phyloP scores from a whole-genome alignment of 2,329 filamentous ascomycete genomes.

The Purpureocillium lavendulum region DNA sequence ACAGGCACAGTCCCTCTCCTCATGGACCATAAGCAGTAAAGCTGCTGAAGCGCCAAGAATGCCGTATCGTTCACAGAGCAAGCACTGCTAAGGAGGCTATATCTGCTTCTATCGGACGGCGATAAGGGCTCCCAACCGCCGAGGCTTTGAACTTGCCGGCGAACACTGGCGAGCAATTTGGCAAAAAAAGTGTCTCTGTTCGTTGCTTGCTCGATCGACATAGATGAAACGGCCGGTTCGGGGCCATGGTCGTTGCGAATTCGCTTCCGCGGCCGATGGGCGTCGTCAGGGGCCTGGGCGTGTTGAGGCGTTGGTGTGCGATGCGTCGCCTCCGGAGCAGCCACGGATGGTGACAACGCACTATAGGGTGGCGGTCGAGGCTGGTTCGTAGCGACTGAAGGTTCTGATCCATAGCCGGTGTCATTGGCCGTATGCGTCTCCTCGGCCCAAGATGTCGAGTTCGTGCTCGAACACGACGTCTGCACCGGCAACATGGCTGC shows the following conservation, averaged over 20 bases:
- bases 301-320: too few species aligned
- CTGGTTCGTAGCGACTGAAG: too few species aligned
- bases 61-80: slow-evolving; percentile 48
- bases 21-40: slow-evolving; percentile 50
- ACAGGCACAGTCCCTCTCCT: slow-evolving; percentile 24
- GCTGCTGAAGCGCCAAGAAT: slow-evolving; percentile 57
- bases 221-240: too few species aligned
- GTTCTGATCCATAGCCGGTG: too few species aligned
- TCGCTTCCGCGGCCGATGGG: neutral
- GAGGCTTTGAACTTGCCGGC: neutral
- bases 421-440: too few species aligned
- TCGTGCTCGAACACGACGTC: too few species aligned
- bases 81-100: slow-evolving; percentile 48
- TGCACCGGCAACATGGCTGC: too few species aligned
- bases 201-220: too few species aligned
- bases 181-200: too few species aligned
- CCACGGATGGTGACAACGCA: too few species aligned
- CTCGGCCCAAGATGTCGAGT: too few species aligned
- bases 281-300: neutral
- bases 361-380: too few species aligned
- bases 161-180: neutral
- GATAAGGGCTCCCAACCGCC: slow-evolving; percentile 10
- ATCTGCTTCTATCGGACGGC: slow-evolving; percentile 35
- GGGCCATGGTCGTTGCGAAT: neutral
- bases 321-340: neutral